phyloP scores from a whole-genome alignment of 2,329 filamentous ascomycete genomes.

The Phialocephala subalpina region DNA sequence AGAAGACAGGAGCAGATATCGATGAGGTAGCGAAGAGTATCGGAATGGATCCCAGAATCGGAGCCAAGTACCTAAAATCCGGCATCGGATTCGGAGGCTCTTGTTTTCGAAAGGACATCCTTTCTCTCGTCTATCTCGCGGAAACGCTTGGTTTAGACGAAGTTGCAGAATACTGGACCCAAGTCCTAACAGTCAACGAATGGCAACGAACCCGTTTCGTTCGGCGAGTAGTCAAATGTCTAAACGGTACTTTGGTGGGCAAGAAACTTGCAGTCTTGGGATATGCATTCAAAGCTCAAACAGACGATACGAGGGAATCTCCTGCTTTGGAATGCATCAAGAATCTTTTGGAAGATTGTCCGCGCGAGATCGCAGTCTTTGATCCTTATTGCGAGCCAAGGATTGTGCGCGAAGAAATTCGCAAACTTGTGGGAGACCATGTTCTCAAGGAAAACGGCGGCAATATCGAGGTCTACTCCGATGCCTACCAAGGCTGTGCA shows the following conservation, averaged over 20 bases:
- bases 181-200: slow-evolving; percentile 80
- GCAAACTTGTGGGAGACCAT: slow-evolving; percentile 40
- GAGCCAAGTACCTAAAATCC: slow-evolving; percentile 76
- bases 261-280: slow-evolving; percentile 79
- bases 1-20: slow-evolving; percentile 78
- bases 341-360: slow-evolving; percentile 69
- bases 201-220: slow-evolving; percentile 76
- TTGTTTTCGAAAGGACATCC: slow-evolving; percentile 84
- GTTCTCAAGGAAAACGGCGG: slow-evolving; percentile 41
- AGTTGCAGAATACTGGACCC: slow-evolving; percentile 78
- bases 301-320: slow-evolving; percentile 76
- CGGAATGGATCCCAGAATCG: slow-evolving; percentile 76
- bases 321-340: slow-evolving; percentile 74
- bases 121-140: slow-evolving; percentile 77
- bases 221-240: slow-evolving; percentile 67
- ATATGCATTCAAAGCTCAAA: slow-evolving; percentile 84
- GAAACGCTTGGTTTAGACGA: slow-evolving; percentile 74
- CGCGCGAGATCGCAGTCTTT: slow-evolving; percentile 71
- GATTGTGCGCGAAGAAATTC: slow-evolving; percentile 51
- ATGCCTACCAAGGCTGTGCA: slow-evolving; percentile 54
- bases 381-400: slow-evolving; percentile 61
- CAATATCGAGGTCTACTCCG: slow-evolving; percentile 49
- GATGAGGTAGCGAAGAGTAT: slow-evolving; percentile 73
- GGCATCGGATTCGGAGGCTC: slow-evolving; percentile 81
- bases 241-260: slow-evolving; percentile 72